Evolutionary conservation across 2,329 filamentous ascomycete species (phyloP), one percentile per base, ranked within the genome.

Genomic region (Cladosporium velox): DNA sequence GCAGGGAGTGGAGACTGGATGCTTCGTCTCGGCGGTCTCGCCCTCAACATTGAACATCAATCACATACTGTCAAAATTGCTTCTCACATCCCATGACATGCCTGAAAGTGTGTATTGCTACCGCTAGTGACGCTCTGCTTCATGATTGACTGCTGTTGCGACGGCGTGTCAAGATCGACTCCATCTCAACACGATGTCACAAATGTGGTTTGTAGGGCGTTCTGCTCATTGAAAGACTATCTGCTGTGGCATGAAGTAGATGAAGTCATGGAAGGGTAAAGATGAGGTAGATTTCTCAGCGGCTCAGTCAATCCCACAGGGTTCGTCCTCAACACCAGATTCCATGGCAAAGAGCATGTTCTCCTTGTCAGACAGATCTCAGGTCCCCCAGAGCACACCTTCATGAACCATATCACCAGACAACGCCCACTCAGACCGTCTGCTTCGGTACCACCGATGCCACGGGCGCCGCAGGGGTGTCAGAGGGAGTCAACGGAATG

Each of bases 1-100:
- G 52, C 52, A 55, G 52, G 51, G 52, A 55, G 30, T n/a, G 26
- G n/a, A n/a, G 28, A n/a, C n/a, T n/a, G n/a, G n/a, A n/a, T 55
- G 41, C 41, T 47, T 47, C n/a, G 41, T 11, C 41, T 32, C 1
- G 30, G 30, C 30, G 12, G n/a, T 47, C 41, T 21, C 41, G n/a
- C 2, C 15, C 15, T 10, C 38, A 41, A n/a, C 38, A 44, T n/a
- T 15, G 38, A 44, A n/a, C 18, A 21, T 47, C n/a, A 4, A 47
- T 4, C n/a, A 47, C 41, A 5, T 47, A 47, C 2, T 30, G 28
- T 47, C 18, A 44, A 11, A 3, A 21, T 21, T 47, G 3, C n/a
- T 47, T 21, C n/a, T 8, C 8, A 47, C n/a, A 21, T 21, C 11
- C 11, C 10, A 21, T 21, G 3, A 18, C n/a, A 47, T 21, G 2